Conservation (phyloP, 2,329 filamentous ascomycete species). For the Berkeleyomyces rouxiae region DNA sequence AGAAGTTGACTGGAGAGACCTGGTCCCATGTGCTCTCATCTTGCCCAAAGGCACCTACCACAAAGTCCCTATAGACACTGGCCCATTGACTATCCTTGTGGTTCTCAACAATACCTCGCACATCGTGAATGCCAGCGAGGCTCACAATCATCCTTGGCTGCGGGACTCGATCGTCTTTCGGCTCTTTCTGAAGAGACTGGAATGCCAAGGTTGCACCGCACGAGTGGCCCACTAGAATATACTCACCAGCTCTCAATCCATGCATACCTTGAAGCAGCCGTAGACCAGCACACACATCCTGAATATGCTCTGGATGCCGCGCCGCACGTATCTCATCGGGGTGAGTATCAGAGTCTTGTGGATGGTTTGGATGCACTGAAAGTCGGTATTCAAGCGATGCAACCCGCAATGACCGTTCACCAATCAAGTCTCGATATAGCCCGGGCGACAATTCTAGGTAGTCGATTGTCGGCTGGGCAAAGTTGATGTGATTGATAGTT, state of each 20-base stretch:
- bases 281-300: slow-evolving; percentile 38
- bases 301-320: slow-evolving; percentile 41
- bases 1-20: slow-evolving; percentile 23
- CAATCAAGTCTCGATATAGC: background rate
- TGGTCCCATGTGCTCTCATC: slow-evolving; percentile 24
- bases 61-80: slow-evolving; percentile 26
- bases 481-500: slow-evolving; percentile 12
- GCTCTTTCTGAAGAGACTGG: slow-evolving; percentile 24
- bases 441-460: background rate
- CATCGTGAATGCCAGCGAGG: slow-evolving; percentile 36
- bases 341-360: slow-evolving; percentile 19
- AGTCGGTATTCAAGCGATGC: slow-evolving; percentile 43
- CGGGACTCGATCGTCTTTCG: slow-evolving; percentile 9
- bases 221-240: slow-evolving; percentile 45
- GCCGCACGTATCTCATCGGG: slow-evolving; percentile 25
- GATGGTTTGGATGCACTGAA: slow-evolving; percentile 32
- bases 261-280: slow-evolving; percentile 30
- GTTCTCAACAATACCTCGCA: slow-evolving; percentile 19
- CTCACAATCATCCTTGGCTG: slow-evolving; percentile 25
- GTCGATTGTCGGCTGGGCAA: slow-evolving; percentile 7
- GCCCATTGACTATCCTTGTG: slow-evolving; percentile 22
- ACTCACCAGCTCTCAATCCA: slow-evolving; percentile 26
- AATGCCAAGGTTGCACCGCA: slow-evolving; percentile 41
- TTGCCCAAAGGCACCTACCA: slow-evolving; percentile 30
- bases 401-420: background rate